phyloP scores from a whole-genome alignment of 768 basidiomycete genomes.

The Tricholoma sp. region DNA sequence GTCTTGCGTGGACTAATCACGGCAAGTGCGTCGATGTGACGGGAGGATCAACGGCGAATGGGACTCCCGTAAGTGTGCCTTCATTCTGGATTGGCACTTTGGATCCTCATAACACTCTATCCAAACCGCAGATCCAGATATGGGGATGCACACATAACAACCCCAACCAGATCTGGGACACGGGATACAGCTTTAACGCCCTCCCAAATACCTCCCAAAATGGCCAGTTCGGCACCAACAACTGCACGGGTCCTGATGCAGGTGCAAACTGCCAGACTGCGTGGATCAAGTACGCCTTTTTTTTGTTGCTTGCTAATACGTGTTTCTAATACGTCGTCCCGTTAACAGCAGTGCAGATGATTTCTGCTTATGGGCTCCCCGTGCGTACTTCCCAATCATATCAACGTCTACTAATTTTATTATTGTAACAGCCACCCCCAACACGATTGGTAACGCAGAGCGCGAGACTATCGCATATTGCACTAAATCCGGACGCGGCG shows the following conservation, averaged over 20 bases:
- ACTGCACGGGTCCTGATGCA: slow-evolving; percentile 54
- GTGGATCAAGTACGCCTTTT: slow-evolving; percentile 56
- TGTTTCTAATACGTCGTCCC: background rate
- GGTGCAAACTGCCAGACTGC: slow-evolving; percentile 66
- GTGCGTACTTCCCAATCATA: slow-evolving; percentile 12
- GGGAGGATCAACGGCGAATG: slow-evolving; percentile 32
- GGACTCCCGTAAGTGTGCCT: slow-evolving; percentile 33
- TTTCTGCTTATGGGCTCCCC: slow-evolving; percentile 69
- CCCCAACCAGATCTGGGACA: slow-evolving; percentile 50
- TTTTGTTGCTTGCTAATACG: slow-evolving; percentile 8
- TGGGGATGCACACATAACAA: slow-evolving; percentile 38
- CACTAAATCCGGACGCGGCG: too few species aligned
- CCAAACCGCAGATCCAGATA: slow-evolving; percentile 46
- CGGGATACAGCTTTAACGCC: slow-evolving; percentile 37
- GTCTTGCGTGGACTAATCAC: slow-evolving; percentile 42
- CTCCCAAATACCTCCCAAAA: slow-evolving; percentile 48
- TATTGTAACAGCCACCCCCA: too few species aligned
- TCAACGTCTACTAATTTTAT: background rate
- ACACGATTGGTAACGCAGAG: too few species aligned
- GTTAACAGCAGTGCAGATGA: slow-evolving; percentile 49
- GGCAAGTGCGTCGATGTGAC: slow-evolving; percentile 47
- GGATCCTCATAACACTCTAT: slow-evolving; percentile 19
- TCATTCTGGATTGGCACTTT: background rate
- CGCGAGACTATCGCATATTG: too few species aligned
- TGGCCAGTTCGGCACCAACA: slow-evolving; percentile 61